These are phyloP conservation scores for Volvox africanus DNA, from an alignment of 139 green algal species.

Conservation along the genomic window DNA sequence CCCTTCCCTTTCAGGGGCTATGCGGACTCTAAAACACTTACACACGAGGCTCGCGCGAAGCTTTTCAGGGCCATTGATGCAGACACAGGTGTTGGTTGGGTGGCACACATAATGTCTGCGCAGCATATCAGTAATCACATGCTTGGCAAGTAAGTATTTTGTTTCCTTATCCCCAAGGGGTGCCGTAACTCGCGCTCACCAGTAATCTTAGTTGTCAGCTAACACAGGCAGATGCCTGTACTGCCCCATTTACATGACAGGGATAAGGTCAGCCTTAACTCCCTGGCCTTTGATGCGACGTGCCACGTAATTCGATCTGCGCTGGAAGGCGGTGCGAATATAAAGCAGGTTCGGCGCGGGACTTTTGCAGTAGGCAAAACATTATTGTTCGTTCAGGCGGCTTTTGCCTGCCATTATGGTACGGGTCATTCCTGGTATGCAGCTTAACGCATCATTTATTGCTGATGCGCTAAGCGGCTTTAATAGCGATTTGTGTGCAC, in stretches of 20 bases:
- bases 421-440: too few species aligned
- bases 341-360: constrained; percentile 44
- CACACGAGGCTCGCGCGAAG: constrained; percentile 19
- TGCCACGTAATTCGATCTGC: constrained; percentile 59
- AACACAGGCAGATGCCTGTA: too few species aligned
- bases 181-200: too few species aligned
- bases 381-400: too few species aligned
- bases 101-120: constrained; percentile 78
- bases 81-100: constrained; percentile 68
- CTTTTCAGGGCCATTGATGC: constrained; percentile 62
- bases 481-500: too few species aligned
- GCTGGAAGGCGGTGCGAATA: constrained; percentile 71
- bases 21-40: constrained; percentile 52
- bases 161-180: too few species aligned
- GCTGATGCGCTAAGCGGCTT: too few species aligned
- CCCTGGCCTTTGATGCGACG: constrained; percentile 51
- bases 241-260: background rate
- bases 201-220: too few species aligned
- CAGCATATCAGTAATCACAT: constrained; percentile 80
- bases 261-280: constrained; percentile 53
- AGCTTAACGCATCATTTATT: too few species aligned
- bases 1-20: constrained; percentile 11
- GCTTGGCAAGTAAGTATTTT: constrained; percentile 64
- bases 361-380: background rate
- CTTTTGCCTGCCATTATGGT: too few species aligned